These are phyloP conservation scores for Inonotus hispidus DNA, from an alignment of 1,284 basidiomycete species.

Conservation along the genomic window DNA sequence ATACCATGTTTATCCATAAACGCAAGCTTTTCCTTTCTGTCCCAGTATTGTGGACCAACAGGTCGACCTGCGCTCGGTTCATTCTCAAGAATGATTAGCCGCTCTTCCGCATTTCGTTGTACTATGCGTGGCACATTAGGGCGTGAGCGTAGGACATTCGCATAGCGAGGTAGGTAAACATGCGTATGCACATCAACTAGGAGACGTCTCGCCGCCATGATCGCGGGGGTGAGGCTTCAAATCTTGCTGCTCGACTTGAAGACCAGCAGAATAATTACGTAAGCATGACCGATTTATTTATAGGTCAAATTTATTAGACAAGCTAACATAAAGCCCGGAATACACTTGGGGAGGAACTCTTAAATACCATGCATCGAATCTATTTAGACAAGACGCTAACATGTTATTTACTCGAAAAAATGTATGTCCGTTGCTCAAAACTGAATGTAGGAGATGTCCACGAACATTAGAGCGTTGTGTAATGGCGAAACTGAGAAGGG, in stretches of 20 bases:
- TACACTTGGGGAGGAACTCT: neutral
- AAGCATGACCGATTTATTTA: too few relatives aligned
- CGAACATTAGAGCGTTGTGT: neutral
- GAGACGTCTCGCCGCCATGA: conserved; percentile 31
- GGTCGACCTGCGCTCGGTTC: conserved; percentile 73
- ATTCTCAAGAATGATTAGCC: conserved; percentile 68
- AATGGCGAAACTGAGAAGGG: neutral
- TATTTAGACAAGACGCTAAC: neutral
- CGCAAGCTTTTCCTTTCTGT: conserved; percentile 65
- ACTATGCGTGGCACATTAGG: conserved; percentile 63
- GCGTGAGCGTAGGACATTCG: conserved; percentile 55
- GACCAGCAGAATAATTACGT: too few relatives aligned
- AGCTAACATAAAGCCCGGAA: neutral
- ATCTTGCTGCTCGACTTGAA: neutral
- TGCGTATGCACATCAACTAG: conserved; percentile 80
- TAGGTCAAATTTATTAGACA: neutral
- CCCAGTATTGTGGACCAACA: conserved; percentile 73
- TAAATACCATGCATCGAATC: neutral
- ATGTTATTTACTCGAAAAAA: neutral
- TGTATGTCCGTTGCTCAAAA: neutral
- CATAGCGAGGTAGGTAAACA: conserved; percentile 74
- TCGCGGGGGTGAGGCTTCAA: neutral
- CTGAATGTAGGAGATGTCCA: neutral
- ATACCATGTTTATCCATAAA: conserved; percentile 79
- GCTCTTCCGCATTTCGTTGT: conserved; percentile 48